Conservation (phyloP, 2,329 filamentous ascomycete genomes). For the Zasmidium citrigriseum region DNA sequence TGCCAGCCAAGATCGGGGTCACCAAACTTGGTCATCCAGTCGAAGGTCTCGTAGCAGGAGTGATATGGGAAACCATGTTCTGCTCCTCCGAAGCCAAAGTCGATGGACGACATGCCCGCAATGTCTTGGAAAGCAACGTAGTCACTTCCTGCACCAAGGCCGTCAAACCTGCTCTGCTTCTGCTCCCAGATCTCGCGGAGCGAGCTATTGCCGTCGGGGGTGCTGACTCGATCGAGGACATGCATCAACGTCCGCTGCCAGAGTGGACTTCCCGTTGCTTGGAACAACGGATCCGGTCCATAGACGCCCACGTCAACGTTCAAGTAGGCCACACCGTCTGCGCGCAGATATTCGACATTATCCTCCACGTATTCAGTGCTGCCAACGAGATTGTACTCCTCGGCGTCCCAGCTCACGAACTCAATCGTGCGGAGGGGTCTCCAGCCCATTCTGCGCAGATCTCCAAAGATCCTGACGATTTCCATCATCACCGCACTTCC, state of each 20-base stretch:
- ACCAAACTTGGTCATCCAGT: conserved; percentile 77
- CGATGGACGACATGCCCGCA: conserved; percentile 82
- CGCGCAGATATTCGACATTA: conserved; percentile 70
- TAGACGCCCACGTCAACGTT: conserved; percentile 85
- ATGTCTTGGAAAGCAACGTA: conserved; percentile 90
- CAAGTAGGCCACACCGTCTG: conserved; percentile 80
- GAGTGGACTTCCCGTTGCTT: conserved; percentile 77
- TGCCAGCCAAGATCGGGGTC: conserved; percentile 83
- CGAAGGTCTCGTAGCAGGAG: conserved; percentile 86
- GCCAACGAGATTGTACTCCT: conserved; percentile 89
- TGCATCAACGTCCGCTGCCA: conserved; percentile 72
- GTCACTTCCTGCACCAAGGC: conserved; percentile 75
- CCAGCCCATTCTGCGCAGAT: conserved; percentile 78
- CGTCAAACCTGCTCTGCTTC: conserved; percentile 61
- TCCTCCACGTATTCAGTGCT: conserved; percentile 95
- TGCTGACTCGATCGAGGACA: conserved; percentile 71
- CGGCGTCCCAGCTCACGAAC: conserved; percentile 95
- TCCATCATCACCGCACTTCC: conserved; percentile 92
- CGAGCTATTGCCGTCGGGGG: conserved; percentile 71
- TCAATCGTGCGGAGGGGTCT: conserved; percentile 90
- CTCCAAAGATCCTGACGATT: conserved; percentile 79
- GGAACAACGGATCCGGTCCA: conserved; percentile 64
- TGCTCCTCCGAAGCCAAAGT: conserved; percentile 72
- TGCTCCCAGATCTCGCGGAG: conserved; percentile 76
- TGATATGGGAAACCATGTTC: conserved; percentile 66